phyloP scores from a whole-genome alignment of 805 yeast genomes.

The Alloascoidea africana region DNA sequence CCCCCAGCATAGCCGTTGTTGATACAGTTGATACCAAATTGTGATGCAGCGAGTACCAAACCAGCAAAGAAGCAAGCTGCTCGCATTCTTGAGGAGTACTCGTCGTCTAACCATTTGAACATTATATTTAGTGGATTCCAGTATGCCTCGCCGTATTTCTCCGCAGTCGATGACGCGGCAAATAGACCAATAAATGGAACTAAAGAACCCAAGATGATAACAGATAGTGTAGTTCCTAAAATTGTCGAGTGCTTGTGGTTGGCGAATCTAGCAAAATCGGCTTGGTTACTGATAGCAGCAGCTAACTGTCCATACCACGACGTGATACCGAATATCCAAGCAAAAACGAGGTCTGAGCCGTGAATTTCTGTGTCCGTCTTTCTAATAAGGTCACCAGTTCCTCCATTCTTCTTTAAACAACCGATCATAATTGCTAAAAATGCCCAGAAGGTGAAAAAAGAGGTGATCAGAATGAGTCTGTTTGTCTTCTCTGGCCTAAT shows the following conservation, averaged over 20 bases:
- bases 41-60: slow-evolving; percentile 19
- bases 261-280: slow-evolving; percentile 28
- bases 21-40: slow-evolving; percentile 21
- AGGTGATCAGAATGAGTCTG: slow-evolving; percentile 19
- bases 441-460: slow-evolving; percentile 23
- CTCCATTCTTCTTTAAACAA: slow-evolving; percentile 12
- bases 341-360: slow-evolving; percentile 22
- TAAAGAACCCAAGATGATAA: slow-evolving; percentile 23
- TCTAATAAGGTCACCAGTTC: slow-evolving; percentile 10
- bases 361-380: slow-evolving; percentile 13
- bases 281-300: slow-evolving; percentile 24
- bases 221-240: slow-evolving; percentile 22
- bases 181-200: slow-evolving; percentile 32
- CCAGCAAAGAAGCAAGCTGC: slow-evolving; percentile 33
- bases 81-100: slow-evolving; percentile 22
- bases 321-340: slow-evolving; percentile 23
- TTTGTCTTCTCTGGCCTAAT: slow-evolving; percentile 16
- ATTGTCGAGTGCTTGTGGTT: slow-evolving; percentile 21
- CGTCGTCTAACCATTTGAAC: slow-evolving; percentile 23
- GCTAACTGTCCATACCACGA: slow-evolving; percentile 24
- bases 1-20: slow-evolving; percentile 33
- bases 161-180: slow-evolving; percentile 26
- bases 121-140: slow-evolving; percentile 33
- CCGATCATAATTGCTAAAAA: slow-evolving; percentile 11
- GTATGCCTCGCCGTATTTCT: slow-evolving; percentile 22